Conservation (phyloP, 345 rosid genomes). For the Syzygium aqueum region DNA sequence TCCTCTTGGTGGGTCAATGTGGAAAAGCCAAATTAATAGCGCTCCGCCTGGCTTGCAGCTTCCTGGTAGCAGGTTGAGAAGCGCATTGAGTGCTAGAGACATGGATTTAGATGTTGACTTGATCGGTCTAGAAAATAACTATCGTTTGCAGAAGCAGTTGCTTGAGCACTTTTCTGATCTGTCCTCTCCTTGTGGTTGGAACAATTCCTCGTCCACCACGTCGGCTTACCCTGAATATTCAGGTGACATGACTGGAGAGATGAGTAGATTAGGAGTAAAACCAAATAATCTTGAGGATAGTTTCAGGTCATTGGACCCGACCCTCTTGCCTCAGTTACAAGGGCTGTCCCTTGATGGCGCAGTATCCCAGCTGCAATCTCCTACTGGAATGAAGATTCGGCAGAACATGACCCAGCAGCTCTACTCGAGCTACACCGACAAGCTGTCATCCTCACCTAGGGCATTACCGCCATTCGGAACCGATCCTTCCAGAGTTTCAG, state of each 20-base stretch:
- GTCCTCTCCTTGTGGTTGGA: conserved; percentile 59
- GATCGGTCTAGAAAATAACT: conserved; percentile 23
- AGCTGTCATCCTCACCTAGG: conserved; percentile 47
- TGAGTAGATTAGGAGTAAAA: conserved; percentile 50
- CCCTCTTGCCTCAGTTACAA: conserved; percentile 29
- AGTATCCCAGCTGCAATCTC: conserved; percentile 27
- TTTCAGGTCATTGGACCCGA: conserved; percentile 39
- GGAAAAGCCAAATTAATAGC: conserved; percentile 42
- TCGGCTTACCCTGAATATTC: conserved; percentile 27
- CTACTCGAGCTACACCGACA: conserved; percentile 34
- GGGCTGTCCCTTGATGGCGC: conserved; percentile 29
- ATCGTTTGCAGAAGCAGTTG: conserved; percentile 23
- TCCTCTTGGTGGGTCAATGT: conserved; percentile 33
- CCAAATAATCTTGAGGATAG: conserved; percentile 61
- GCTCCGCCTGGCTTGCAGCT: conserved; percentile 66
- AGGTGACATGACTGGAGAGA: conserved; percentile 26
- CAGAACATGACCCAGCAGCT: conserved; percentile 43
- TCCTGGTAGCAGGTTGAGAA: conserved; percentile 69
- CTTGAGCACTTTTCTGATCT: conserved; percentile 47
- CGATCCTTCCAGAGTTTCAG: conserved; percentile 26
- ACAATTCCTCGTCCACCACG: conserved; percentile 29
- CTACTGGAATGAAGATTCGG: conserved; percentile 30
- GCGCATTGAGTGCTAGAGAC: conserved; percentile 53
- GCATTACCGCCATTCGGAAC: conserved; percentile 27
- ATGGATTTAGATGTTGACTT: conserved; percentile 45